A percentile compares a stretch with the other conserved stretches of the same genome.
Evolutionary conservation across 2,329 filamentous ascomycete species (phyloP).

Genomic region (Microthyrium microscopicum): DNA sequence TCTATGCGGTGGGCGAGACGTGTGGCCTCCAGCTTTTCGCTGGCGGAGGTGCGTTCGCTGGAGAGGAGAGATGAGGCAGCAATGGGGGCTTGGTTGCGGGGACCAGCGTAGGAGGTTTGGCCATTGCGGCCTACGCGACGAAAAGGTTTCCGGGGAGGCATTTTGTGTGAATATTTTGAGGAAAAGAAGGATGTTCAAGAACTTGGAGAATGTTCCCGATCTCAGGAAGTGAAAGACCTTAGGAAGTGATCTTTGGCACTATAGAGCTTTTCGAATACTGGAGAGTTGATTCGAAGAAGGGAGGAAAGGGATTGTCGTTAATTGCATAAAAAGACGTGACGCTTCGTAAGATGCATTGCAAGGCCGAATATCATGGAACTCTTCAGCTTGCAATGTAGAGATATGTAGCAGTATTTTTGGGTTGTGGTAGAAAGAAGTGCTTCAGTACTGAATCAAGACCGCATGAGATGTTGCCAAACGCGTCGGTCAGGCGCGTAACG

Average conservation of each 20-base stretch:
- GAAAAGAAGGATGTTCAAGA: neutral
- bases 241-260: neutral
- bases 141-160: constrained; percentile 28
- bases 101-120: constrained; percentile 30
- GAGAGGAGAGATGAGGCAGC: constrained; percentile 56
- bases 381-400: no score
- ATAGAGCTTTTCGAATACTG: neutral
- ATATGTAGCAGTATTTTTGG: no score
- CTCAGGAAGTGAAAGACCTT: neutral
- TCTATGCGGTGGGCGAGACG: constrained; percentile 78
- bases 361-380: no score
- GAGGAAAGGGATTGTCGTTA: neutral
- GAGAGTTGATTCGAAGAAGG: neutral
- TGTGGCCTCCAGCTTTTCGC: constrained; percentile 81
- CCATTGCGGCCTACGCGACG: constrained; percentile 26
- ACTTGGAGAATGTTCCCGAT: neutral
- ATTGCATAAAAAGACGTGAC: no score
- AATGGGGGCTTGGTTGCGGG: constrained; percentile 45
- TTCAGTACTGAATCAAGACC: no score
- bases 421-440: no score
- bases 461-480: no score
- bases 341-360: no score
- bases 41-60: constrained; percentile 72
- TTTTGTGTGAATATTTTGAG: constrained; percentile 14
- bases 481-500: no score